phyloP scores from a whole-genome alignment of 805 yeast genomes.

The Candida jianshihensis region DNA sequence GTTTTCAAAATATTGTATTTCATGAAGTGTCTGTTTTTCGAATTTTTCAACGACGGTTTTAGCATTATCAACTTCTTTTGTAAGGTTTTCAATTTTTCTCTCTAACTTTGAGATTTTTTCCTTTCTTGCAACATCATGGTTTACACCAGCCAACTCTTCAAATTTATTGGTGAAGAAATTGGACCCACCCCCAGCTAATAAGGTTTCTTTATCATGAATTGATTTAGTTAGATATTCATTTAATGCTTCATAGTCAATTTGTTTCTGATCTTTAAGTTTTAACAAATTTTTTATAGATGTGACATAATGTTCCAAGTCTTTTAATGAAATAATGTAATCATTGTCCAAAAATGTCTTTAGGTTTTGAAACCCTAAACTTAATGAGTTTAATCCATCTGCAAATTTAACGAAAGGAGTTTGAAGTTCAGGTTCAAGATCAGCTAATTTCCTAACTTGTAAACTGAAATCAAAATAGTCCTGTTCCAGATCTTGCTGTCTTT shows the following conservation, averaged over 20 bases:
- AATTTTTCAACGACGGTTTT: slow-evolving; percentile 44
- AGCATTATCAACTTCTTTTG: slow-evolving; percentile 44
- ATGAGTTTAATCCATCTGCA: slow-evolving; percentile 38
- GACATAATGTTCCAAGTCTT: slow-evolving; percentile 82
- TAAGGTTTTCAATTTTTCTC: slow-evolving; percentile 38
- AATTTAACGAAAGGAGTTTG: slow-evolving; percentile 33
- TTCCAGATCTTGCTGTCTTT: slow-evolving; percentile 65
- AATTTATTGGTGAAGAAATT: slow-evolving; percentile 49
- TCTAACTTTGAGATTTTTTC: slow-evolving; percentile 47
- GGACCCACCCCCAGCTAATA: slow-evolving; percentile 45
- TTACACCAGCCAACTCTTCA: slow-evolving; percentile 57
- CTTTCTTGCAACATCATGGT: slow-evolving; percentile 47
- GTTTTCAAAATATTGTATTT: slow-evolving; percentile 62
- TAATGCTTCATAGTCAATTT: slow-evolving; percentile 82
- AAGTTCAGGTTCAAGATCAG: slow-evolving; percentile 44
- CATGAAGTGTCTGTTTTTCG: slow-evolving; percentile 51
- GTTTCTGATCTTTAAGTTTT: slow-evolving; percentile 84
- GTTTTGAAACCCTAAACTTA: slow-evolving; percentile 34
- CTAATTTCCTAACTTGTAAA: slow-evolving; percentile 60
- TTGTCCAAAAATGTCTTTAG: slow-evolving; percentile 57
- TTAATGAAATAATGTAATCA: slow-evolving; percentile 72
- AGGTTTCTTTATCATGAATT: slow-evolving; percentile 51
- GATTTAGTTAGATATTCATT: slow-evolving; percentile 73
- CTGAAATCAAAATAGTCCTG: slow-evolving; percentile 69
- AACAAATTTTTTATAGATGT: slow-evolving; percentile 58